These are phyloP conservation scores for Zanthoxylum bungeanum DNA, from an alignment of 345 rosid species.

Conservation along the genomic window DNA sequence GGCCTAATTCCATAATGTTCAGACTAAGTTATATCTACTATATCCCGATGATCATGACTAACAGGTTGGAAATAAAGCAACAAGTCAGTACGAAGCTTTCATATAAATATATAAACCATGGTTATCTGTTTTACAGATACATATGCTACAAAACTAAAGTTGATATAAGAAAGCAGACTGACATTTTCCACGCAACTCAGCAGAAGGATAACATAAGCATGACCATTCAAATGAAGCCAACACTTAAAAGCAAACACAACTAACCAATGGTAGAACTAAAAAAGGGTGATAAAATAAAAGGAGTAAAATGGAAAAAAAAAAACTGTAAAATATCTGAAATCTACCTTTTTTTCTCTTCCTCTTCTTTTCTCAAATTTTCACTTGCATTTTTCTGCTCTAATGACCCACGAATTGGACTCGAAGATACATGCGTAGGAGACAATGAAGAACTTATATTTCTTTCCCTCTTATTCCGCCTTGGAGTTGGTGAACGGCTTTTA, in stretches of 20 bases:
- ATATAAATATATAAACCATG: not conserved
- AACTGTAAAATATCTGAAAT: slow-evolving; percentile 11
- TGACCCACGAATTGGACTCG: slow-evolving; percentile 60
- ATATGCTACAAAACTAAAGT: too few relatives aligned
- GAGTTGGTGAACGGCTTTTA: slow-evolving; percentile 73
- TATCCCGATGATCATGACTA: not conserved
- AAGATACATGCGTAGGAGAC: slow-evolving; percentile 57
- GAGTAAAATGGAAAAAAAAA: not conserved
- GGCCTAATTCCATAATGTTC: not conserved
- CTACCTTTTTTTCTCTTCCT: slow-evolving; percentile 92
- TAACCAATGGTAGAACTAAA: slow-evolving; percentile 3
- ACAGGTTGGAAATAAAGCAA: not conserved
- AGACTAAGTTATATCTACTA: slow-evolving; percentile 1
- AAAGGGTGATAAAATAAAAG: not conserved
- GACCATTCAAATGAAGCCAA: not conserved
- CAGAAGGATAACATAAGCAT: not conserved
- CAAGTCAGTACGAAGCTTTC: not conserved
- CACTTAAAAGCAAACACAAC: not conserved
- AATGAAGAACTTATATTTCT: slow-evolving; percentile 75
- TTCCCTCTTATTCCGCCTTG: slow-evolving; percentile 69
- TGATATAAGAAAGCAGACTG: too few relatives aligned
- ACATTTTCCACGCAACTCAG: not conserved
- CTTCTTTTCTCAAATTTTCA: slow-evolving; percentile 77
- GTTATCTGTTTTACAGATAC: not conserved
- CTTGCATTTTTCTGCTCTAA: slow-evolving; percentile 58